phyloP scores from a whole-genome alignment of 2,329 filamentous ascomycete genomes.

The Camillea tinctor region DNA sequence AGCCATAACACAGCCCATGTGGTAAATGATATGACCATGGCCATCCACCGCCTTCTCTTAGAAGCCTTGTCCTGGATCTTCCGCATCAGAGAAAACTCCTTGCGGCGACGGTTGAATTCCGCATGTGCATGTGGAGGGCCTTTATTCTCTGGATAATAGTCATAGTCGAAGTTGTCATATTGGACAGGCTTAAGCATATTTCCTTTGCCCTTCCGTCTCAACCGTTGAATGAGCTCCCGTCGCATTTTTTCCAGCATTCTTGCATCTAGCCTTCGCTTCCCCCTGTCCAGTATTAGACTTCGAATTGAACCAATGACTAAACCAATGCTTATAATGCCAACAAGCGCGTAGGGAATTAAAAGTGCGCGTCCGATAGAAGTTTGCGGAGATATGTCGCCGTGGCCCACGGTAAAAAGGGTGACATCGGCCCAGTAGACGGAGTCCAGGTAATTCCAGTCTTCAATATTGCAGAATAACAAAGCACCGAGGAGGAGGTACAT shows the following conservation, averaged over 20 bases:
- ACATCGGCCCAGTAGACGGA: constrained; percentile 78
- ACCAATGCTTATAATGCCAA: constrained; percentile 82
- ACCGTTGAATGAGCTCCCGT: constrained; percentile 43
- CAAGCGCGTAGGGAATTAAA: constrained; percentile 78
- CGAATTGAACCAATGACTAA: constrained; percentile 79
- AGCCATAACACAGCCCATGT: constrained; percentile 78
- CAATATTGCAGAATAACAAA: constrained; percentile 69
- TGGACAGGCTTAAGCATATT: constrained; percentile 50
- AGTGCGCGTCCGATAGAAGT: constrained; percentile 64
- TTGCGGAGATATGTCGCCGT: constrained; percentile 52
- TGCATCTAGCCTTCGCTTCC: constrained; percentile 51
- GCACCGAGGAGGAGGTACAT: constrained; percentile 78
- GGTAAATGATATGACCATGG: constrained; percentile 64
- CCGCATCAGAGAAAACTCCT: constrained; percentile 79
- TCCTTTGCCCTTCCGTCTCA: constrained; percentile 46
- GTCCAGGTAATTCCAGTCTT: constrained; percentile 76
- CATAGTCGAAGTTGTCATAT: constrained; percentile 18
- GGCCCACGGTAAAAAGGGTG: constrained; percentile 63
- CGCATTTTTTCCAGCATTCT: constrained; percentile 61
- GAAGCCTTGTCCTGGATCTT: constrained; percentile 68
- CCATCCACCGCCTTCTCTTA: constrained; percentile 69
- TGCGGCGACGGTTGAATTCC: constrained; percentile 62
- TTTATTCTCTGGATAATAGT: constrained; percentile 14
- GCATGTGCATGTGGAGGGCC: constrained; percentile 22
- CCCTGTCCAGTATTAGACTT: constrained; percentile 60